Percentiles rank a stretch among this genome's conserved stretches.
phyloP scores from a whole-genome alignment of 345 rosid genomes.

The Eucalyptus erythrocorys region DNA sequence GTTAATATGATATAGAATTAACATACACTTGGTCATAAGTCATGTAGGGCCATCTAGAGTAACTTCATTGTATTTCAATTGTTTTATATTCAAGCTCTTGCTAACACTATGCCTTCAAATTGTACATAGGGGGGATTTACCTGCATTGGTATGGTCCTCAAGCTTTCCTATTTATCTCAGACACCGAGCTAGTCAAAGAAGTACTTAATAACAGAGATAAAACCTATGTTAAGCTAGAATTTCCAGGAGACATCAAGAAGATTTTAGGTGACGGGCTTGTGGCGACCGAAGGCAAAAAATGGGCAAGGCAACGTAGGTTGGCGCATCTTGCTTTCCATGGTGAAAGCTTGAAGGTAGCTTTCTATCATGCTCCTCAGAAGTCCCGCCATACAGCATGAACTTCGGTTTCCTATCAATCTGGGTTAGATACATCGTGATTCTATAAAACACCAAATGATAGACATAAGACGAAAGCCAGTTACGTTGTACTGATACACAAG shows the following conservation, averaged over 20 bases:
- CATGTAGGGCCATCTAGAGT: neutral
- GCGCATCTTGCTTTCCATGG: conserved; percentile 38
- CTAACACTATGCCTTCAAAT: neutral
- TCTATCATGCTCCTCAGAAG: neutral
- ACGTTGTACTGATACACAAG: neutral
- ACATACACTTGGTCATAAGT: neutral
- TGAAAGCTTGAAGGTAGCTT: conserved; percentile 23
- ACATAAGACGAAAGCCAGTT: neutral
- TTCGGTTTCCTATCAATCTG: neutral
- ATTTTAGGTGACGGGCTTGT: conserved; percentile 29
- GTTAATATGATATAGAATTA: neutral
- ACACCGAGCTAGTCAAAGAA: neutral
- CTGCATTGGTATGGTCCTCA: neutral
- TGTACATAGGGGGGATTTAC: neutral
- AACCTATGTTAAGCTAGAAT: neutral
- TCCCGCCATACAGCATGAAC: neutral
- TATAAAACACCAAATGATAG: neutral
- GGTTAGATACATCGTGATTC: neutral
- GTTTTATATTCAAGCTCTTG: neutral
- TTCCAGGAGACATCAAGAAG: neutral
- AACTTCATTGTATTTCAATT: neutral
- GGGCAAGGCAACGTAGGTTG: conserved; percentile 23
- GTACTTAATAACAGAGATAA: conserved; percentile 10
- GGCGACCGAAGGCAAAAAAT: conserved; percentile 10
- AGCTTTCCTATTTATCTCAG: neutral